Base-by-base conservation (phyloP, 202 grass and related monocot species). In the Eragrostis tef region DNA sequence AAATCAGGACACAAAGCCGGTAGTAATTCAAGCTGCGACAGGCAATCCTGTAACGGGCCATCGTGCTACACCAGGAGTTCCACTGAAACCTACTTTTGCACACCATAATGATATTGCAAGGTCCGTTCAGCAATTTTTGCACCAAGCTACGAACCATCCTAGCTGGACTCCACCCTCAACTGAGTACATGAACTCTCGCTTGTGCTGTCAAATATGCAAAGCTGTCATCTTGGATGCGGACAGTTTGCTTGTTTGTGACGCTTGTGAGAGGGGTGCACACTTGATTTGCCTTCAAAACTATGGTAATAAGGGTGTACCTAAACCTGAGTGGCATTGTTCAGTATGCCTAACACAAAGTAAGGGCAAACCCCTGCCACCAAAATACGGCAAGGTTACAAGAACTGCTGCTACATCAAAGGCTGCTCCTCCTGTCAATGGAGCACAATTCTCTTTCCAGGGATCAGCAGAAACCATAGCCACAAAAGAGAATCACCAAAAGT, bases 311-410 rank as follows among this genome's bases (percentile, higher is more conserved):
- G 84, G 82, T 48, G 45, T 90, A 77, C 93, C 93, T 77, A 93
- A 93, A 90, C 81, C 77, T 83, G 96, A 99, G 31, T 99, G 96
- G 96, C 96, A 99, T 70, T 99, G 96, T 79, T 87, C 85, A 67
- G 88, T 85, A 60, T 99, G 96, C 45, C 79, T 96, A 51, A 71
- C 77, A 56, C 79, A 88, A 67, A 99, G 85, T 79, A 88, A 96
- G 78, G 96, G 96, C 9, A 99, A 93, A 82, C 69, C 96, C 64
- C 81, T 99, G 85, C 87, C 96, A 66, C 93, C 96, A n/a, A 99
- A 99, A 86, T 99, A 99, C 87, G 96, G 96, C 71, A 91, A 89
- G 87, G 96, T 99, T 60, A 96, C 96, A 22, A 92, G 93, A 85
- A 94, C 90, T 79, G 67, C 83, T 43, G 83, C 86, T 52, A 65